Percentiles rank a stretch among this genome's conserved stretches.
phyloP scores from a whole-genome alignment of 179 eudicot genomes.

The Amaranthus tricolor region DNA sequence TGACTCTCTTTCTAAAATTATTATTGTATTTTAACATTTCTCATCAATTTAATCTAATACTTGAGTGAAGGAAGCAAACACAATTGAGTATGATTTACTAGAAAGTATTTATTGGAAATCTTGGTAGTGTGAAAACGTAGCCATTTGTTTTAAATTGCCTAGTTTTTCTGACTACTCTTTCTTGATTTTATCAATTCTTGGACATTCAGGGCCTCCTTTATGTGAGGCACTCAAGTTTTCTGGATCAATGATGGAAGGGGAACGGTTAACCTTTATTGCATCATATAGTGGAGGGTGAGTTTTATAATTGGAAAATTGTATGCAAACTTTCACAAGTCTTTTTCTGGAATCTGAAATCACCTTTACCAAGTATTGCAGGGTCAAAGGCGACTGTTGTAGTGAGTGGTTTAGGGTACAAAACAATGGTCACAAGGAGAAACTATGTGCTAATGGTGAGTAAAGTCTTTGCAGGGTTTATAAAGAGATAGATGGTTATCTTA shows the following conservation, averaged over 20 bases:
- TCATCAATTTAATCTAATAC: background rate
- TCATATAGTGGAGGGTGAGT: slow-evolving; percentile 91
- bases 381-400: slow-evolving; percentile 65
- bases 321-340: background rate
- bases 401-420: slow-evolving; percentile 82
- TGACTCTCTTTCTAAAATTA: background rate
- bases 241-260: slow-evolving; percentile 76
- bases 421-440: slow-evolving; percentile 57
- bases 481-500: slow-evolving; percentile 18
- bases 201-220: slow-evolving; percentile 70
- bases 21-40: background rate
- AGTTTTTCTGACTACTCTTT: background rate
- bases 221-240: slow-evolving; percentile 66
- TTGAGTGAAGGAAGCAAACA: background rate
- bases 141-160: no score
- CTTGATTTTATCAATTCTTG: slow-evolving; percentile 10
- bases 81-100: background rate
- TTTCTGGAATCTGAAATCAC: slow-evolving; percentile 19
- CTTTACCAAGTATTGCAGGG: slow-evolving; percentile 42
- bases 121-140: no score
- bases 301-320: slow-evolving; percentile 1
- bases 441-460: slow-evolving; percentile 57
- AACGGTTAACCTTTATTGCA: slow-evolving; percentile 56
- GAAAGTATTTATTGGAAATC: background rate
- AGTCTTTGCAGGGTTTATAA: background rate